phyloP scores from a whole-genome alignment of 768 basidiomycete species.

The Hericium rajendrae region DNA sequence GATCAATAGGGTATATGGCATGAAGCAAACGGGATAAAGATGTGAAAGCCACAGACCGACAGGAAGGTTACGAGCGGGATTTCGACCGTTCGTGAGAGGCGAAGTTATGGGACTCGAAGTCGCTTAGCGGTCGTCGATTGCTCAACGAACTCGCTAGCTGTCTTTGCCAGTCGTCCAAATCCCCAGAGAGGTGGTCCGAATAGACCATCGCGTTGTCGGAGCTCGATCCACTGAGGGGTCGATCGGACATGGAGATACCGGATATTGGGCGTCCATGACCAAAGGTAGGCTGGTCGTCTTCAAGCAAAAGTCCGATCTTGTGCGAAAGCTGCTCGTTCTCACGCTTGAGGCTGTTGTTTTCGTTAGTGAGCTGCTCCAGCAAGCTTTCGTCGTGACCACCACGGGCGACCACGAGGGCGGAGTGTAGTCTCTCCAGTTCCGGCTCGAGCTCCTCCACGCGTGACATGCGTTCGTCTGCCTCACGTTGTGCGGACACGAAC shows the following conservation, averaged over 20 bases:
- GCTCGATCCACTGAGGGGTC: conserved; percentile 67
- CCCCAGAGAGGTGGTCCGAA: conserved; percentile 38
- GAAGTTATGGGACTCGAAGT: conserved; percentile 52
- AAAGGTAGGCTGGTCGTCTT: conserved; percentile 73
- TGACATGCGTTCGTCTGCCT: conserved; percentile 67
- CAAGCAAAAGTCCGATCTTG: conserved; percentile 82
- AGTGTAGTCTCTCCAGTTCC: conserved; percentile 68
- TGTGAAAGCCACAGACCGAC: conserved; percentile 22
- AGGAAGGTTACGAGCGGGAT: conserved; percentile 37
- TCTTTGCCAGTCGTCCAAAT: conserved; percentile 78
- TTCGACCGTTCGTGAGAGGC: conserved; percentile 43
- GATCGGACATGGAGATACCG: conserved; percentile 38
- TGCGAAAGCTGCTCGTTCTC: conserved; percentile 88
- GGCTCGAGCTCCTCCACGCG: conserved; percentile 75
- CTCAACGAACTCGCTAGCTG: conserved; percentile 75
- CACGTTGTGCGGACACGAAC: conserved; percentile 62
- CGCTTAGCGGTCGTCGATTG: conserved; percentile 60
- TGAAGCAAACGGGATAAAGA: conserved; percentile 25
- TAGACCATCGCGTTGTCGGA: conserved; percentile 73
- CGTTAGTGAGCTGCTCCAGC: conserved; percentile 72
- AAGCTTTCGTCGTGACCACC: conserved; percentile 69
- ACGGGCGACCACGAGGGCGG: conserved; percentile 63
- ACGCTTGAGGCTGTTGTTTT: conserved; percentile 68
- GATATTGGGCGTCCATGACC: conserved; percentile 53
- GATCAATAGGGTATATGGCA: conserved; percentile 37